phyloP scores from a whole-genome alignment of 192 early-diverging fungal species.

The Umbelopsis sp. region DNA sequence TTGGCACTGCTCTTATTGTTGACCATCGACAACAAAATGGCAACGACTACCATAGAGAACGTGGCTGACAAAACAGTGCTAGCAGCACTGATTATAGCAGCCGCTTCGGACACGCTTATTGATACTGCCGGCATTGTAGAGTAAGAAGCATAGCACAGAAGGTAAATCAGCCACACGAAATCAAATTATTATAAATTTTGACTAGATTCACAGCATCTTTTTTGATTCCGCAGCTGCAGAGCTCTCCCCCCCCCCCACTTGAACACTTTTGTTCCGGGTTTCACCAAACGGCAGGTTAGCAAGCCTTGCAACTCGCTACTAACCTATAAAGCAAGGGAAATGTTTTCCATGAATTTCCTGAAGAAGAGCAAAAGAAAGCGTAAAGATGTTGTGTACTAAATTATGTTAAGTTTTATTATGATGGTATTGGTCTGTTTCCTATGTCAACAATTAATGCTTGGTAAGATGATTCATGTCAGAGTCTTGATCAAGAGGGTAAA shows the following conservation, averaged over 20 bases:
- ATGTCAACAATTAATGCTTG: too few relatives aligned
- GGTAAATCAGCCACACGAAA: not conserved
- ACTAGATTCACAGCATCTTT: conserved; percentile 6
- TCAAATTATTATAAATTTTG: not conserved
- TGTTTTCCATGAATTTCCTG: too few relatives aligned
- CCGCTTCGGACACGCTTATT: conserved; percentile 1
- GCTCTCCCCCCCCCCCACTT: too few relatives aligned
- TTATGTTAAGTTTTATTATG: too few relatives aligned
- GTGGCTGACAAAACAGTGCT: not conserved
- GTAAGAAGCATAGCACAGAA: not conserved
- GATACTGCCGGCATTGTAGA: not conserved
- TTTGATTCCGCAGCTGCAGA: not conserved
- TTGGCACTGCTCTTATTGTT: not conserved
- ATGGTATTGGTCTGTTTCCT: too few relatives aligned
- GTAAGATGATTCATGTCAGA: not conserved
- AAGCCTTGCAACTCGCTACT: too few relatives aligned
- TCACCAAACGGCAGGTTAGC: too few relatives aligned
- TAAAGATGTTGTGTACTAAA: too few relatives aligned
- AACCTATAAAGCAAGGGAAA: too few relatives aligned
- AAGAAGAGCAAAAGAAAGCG: too few relatives aligned
- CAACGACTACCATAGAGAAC: not conserved
- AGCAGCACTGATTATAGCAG: not conserved
- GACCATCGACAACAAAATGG: not conserved
- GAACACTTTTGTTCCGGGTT: too few relatives aligned
- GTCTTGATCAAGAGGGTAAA: not conserved